phyloP scores from a whole-genome alignment of 2,329 filamentous ascomycete genomes.

The Fonsecaea monophora region DNA sequence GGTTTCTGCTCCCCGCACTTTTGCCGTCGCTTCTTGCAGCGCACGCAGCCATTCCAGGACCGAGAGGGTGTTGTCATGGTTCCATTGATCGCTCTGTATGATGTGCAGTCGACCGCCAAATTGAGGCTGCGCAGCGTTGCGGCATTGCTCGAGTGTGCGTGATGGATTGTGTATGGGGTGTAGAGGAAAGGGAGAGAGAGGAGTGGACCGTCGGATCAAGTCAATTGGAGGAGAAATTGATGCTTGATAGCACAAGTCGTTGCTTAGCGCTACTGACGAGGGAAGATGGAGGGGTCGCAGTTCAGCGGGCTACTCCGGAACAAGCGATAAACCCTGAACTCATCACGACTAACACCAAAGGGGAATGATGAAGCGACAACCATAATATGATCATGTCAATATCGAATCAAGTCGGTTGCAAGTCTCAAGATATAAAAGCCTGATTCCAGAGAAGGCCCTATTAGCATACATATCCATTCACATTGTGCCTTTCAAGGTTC shows the following conservation, averaged over 20 bases:
- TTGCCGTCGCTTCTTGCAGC: slow-evolving; percentile 53
- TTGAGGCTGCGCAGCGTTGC: background rate
- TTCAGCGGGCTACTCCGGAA: slow-evolving; percentile 4
- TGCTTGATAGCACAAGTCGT: slow-evolving; percentile 2
- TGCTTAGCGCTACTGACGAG: background rate
- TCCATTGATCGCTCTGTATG: background rate
- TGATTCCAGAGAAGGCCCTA: no score
- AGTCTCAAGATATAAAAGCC: background rate
- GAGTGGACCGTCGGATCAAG: background rate
- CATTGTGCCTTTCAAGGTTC: no score
- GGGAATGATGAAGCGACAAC: slow-evolving; percentile 25
- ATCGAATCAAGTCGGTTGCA: background rate
- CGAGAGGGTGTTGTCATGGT: slow-evolving; percentile 45
- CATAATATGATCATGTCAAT: background rate
- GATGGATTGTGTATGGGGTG: background rate
- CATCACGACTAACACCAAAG: slow-evolving; percentile 5
- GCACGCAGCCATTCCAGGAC: slow-evolving; percentile 53
- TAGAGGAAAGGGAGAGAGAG: background rate
- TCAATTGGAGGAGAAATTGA: background rate
- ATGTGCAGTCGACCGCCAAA: background rate
- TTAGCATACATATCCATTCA: no score
- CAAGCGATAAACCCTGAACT: background rate
- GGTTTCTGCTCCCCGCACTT: slow-evolving; percentile 54
- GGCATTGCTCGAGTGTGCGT: background rate
- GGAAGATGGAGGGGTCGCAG: no score